Evolutionary conservation across 345 rosid species (phyloP).

Genomic region (Dovyalis caffra): DNA sequence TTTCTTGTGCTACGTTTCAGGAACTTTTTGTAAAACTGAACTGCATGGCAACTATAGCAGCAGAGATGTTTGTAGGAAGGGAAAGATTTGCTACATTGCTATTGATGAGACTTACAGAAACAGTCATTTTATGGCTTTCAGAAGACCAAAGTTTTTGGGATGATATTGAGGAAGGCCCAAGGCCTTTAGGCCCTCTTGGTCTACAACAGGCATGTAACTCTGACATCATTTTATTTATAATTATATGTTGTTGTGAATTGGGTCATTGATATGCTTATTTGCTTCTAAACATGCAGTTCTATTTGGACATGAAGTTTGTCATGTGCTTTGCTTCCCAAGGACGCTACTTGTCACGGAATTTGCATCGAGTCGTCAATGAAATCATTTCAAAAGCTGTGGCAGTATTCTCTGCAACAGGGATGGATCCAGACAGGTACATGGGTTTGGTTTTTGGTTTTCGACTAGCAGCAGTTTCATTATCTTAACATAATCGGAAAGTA

Average conservation of each 20-base stretch:
- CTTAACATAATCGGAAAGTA: background rate
- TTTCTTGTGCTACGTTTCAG: slow-evolving; percentile 40
- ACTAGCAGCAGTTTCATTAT: background rate
- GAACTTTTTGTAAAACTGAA: slow-evolving; percentile 80
- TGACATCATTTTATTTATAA: slow-evolving; percentile 10
- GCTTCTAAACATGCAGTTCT: slow-evolving; percentile 53
- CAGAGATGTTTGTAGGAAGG: slow-evolving; percentile 96
- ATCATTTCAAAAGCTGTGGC: slow-evolving; percentile 79
- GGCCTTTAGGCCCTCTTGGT: slow-evolving; percentile 88
- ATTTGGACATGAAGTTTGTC: slow-evolving; percentile 93
- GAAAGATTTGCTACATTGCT: slow-evolving; percentile 87
- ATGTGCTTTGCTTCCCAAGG: slow-evolving; percentile 95
- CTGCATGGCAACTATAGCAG: slow-evolving; percentile 84
- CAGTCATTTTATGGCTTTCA: slow-evolving; percentile 91
- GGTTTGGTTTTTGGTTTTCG: background rate
- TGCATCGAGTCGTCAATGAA: slow-evolving; percentile 84
- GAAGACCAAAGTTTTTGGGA: slow-evolving; percentile 98
- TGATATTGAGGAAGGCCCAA: slow-evolving; percentile 95
- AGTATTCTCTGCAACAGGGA: slow-evolving; percentile 85
- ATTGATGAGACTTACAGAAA: slow-evolving; percentile 94
- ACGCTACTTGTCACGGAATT: slow-evolving; percentile 86
- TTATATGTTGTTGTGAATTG: background rate
- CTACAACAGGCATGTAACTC: slow-evolving; percentile 63
- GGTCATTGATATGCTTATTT: slow-evolving; percentile 8
- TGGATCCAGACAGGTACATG: slow-evolving; percentile 83